phyloP scores from a whole-genome alignment of 805 yeast genomes.

The Sugiyamaella boreocaroliniensis region DNA sequence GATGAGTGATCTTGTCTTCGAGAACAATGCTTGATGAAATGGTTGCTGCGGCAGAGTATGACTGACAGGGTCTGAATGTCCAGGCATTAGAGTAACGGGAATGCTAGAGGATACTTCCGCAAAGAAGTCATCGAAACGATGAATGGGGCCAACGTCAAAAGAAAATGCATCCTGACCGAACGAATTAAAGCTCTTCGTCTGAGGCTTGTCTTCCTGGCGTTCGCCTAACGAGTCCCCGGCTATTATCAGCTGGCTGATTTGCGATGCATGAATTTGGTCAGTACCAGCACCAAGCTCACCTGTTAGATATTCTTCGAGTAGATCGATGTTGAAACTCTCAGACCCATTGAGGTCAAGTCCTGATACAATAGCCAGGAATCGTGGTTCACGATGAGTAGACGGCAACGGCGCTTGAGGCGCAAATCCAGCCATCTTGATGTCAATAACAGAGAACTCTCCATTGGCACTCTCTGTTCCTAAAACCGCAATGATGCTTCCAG shows the following conservation, averaged over 20 bases:
- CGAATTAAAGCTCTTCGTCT: constrained; percentile 7
- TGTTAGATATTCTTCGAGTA: constrained; percentile 60
- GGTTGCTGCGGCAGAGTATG: constrained; percentile 83
- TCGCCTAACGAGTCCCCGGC: constrained; percentile 63
- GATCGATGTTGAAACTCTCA: constrained; percentile 39
- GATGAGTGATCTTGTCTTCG: constrained; percentile 38
- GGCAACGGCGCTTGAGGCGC: constrained; percentile 45
- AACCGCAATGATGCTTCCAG: constrained; percentile 84
- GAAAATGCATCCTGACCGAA: constrained; percentile 18
- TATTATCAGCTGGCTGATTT: constrained; percentile 49
- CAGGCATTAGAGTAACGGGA: constrained; percentile 79
- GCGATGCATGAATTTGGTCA: constrained; percentile 19
- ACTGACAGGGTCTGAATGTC: constrained; percentile 79
- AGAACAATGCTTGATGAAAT: constrained; percentile 69
- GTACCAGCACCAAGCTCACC: constrained; percentile 54
- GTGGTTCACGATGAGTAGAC: neutral
- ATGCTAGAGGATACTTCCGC: constrained; percentile 49
- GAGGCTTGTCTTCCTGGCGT: constrained; percentile 5
- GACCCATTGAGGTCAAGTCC: constrained; percentile 57
- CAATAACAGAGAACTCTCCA: constrained; percentile 80
- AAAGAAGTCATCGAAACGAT: constrained; percentile 49
- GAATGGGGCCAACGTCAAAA: constrained; percentile 23
- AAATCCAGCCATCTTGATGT: constrained; percentile 62
- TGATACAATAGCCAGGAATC: constrained; percentile 60
- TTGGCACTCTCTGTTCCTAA: constrained; percentile 79